A percentile compares a stretch with the other conserved stretches of the same genome.
Evolutionary conservation across 1,284 basidiomycete genomes (phyloP).

Genomic region (Testicularia cyperi): DNA sequence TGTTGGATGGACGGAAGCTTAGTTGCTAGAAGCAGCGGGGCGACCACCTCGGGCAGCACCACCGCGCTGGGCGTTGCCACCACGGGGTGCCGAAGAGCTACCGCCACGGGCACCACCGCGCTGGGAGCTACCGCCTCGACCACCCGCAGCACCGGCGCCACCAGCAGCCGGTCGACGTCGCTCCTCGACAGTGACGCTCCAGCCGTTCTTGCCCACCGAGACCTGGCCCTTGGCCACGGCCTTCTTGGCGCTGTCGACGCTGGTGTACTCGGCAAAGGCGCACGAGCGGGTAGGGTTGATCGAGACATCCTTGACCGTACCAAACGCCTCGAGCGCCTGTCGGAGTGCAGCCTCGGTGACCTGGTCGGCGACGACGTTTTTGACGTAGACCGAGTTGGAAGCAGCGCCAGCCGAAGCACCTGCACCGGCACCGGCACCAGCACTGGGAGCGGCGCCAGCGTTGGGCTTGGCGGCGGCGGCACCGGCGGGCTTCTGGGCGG

Average conservation of each 20-base stretch:
- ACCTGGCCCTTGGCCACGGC: slow-evolving; percentile 89
- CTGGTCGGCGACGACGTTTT: slow-evolving; percentile 73
- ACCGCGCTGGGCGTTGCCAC: slow-evolving; percentile 9
- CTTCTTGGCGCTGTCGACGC: slow-evolving; percentile 75
- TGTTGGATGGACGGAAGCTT: neutral
- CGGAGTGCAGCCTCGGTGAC: slow-evolving; percentile 70
- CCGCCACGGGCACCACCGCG: slow-evolving; percentile 7
- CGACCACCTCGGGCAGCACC: neutral
- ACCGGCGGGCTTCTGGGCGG: slow-evolving; percentile 56
- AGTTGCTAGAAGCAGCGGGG: neutral
- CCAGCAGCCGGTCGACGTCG: slow-evolving; percentile 80
- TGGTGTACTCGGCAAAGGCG: slow-evolving; percentile 87
- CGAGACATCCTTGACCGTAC: slow-evolving; percentile 82
- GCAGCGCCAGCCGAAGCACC: slow-evolving; percentile 1
- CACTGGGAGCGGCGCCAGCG: slow-evolving; percentile 1
- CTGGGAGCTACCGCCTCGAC: slow-evolving; percentile 3
- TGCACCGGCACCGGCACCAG: neutral
- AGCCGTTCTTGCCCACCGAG: slow-evolving; percentile 67
- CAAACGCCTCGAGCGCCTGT: slow-evolving; percentile 71
- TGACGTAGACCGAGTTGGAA: slow-evolving; percentile 52
- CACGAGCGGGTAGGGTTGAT: slow-evolving; percentile 85
- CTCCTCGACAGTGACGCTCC: slow-evolving; percentile 77
- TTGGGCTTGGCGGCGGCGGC: slow-evolving; percentile 5
- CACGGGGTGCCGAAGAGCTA: slow-evolving; percentile 1
- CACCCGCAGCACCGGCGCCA: slow-evolving; percentile 52